Conservation (phyloP, 192 early-diverging fungal genomes). For the Backusella macrospora region DNA sequence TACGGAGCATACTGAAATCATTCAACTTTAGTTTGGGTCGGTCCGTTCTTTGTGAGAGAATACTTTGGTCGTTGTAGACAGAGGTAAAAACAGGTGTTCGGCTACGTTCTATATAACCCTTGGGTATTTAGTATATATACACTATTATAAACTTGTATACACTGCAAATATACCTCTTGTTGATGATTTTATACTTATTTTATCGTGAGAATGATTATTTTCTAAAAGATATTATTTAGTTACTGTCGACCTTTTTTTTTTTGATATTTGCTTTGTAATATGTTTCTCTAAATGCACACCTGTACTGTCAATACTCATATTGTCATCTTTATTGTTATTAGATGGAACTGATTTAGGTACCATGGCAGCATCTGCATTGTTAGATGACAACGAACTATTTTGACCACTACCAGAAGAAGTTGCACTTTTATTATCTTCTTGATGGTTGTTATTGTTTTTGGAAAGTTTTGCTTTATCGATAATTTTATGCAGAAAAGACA, state of each 20-base stretch:
- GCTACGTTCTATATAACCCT: background rate
- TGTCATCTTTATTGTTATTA: constrained; percentile 3
- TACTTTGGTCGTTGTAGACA: constrained; percentile 34
- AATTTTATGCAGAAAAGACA: constrained; percentile 43
- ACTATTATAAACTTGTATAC: background rate
- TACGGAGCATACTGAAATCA: constrained; percentile 87
- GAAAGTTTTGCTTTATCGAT: constrained; percentile 37
- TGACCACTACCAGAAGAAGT: background rate
- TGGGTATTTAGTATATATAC: background rate
- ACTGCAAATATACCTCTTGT: background rate
- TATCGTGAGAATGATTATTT: constrained; percentile 3
- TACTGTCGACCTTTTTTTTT: too few species aligned
- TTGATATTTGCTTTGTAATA: background rate
- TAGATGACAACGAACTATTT: background rate
- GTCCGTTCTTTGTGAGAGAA: constrained; percentile 36
- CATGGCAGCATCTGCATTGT: constrained; percentile 9
- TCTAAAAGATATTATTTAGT: background rate
- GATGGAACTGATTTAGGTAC: constrained; percentile 18
- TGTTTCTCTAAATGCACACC: background rate
- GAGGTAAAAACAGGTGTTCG: constrained; percentile 11
- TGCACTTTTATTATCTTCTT: background rate
- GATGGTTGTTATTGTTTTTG: constrained; percentile 1
- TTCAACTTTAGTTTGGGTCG: constrained; percentile 64
- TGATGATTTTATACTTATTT: background rate
- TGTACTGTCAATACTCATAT: constrained; percentile 3